Percentiles rank a stretch among this genome's conserved stretches.
These are phyloP conservation scores for Pyricularia grisea DNA, from an alignment of 2,329 filamentous ascomycete species.

Conservation along the genomic window DNA sequence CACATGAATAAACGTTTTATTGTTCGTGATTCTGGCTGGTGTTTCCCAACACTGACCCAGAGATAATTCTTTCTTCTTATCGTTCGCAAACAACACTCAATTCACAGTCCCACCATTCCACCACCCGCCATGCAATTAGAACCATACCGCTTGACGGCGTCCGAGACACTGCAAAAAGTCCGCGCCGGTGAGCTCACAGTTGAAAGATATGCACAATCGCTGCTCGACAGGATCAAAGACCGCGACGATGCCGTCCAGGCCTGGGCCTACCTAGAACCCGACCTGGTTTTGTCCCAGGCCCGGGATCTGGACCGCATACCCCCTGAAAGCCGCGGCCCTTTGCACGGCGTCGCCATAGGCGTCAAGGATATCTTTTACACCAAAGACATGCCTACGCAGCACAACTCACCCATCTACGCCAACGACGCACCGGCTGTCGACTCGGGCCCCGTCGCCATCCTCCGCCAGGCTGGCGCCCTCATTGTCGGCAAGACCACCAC, in stretches of 20 bases:
- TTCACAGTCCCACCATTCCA: too few species aligned
- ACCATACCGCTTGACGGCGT: constrained; percentile 26
- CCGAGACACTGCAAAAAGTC: constrained; percentile 27
- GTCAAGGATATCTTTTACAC: constrained; percentile 53
- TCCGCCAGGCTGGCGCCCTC: constrained; percentile 45
- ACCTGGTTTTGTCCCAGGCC: constrained; percentile 39
- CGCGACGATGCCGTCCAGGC: constrained; percentile 36
- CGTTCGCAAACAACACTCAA: not conserved
- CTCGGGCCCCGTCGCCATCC: constrained; percentile 38
- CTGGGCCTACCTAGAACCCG: constrained; percentile 37
- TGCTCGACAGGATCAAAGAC: constrained; percentile 33
- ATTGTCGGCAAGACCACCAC: constrained; percentile 53
- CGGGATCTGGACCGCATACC: constrained; percentile 39
- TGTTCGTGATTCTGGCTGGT: too few species aligned
- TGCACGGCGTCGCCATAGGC: constrained; percentile 49
- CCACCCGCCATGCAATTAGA: not conserved
- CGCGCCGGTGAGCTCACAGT: constrained; percentile 32
- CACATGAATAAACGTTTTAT: too few species aligned
- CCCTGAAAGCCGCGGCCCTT: constrained; percentile 34
- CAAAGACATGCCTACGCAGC: constrained; percentile 48
- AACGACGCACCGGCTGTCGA: constrained; percentile 35
- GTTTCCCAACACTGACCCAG: not conserved
- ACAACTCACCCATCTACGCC: constrained; percentile 45
- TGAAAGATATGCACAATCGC: constrained; percentile 35
- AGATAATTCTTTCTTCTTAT: not conserved